Conservation (phyloP, 2,329 filamentous ascomycete genomes). For the Cladosporium sp. region DNA sequence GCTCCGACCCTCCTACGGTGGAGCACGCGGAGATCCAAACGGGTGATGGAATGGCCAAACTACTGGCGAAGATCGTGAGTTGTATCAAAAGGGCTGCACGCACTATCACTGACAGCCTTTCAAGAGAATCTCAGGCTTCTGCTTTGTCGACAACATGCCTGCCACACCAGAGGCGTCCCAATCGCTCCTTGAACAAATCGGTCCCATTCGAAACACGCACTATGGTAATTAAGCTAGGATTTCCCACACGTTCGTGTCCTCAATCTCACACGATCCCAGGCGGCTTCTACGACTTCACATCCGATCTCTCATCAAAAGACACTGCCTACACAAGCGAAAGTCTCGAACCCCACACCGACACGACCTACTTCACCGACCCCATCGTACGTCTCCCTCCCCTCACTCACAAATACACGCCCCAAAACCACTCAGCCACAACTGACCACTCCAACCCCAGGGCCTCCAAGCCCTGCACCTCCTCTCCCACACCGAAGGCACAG, state of each 20-base stretch:
- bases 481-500: slow-evolving; percentile 65
- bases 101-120: background rate
- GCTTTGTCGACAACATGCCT: slow-evolving; percentile 68
- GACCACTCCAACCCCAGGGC: slow-evolving; percentile 48
- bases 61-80: slow-evolving; percentile 23
- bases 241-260: background rate
- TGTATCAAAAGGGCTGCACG: background rate
- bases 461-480: slow-evolving; percentile 91
- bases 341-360: slow-evolving; percentile 85
- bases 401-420: no score
- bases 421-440: no score
- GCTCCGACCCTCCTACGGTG: slow-evolving; percentile 23
- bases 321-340: slow-evolving; percentile 72
- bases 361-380: slow-evolving; percentile 91
- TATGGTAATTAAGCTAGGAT: slow-evolving; percentile 61
- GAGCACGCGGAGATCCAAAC: slow-evolving; percentile 18
- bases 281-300: slow-evolving; percentile 80
- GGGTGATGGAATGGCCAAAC: slow-evolving; percentile 21
- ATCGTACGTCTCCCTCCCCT: background rate
- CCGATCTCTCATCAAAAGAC: slow-evolving; percentile 73
- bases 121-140: slow-evolving; percentile 71
- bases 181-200: slow-evolving; percentile 70
- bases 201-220: slow-evolving; percentile 84
- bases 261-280: slow-evolving; percentile 33
- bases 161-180: slow-evolving; percentile 66